Base-by-base conservation (phyloP, 2,329 filamentous ascomycete species). In the Sporothrix pseudoabietina region DNA sequence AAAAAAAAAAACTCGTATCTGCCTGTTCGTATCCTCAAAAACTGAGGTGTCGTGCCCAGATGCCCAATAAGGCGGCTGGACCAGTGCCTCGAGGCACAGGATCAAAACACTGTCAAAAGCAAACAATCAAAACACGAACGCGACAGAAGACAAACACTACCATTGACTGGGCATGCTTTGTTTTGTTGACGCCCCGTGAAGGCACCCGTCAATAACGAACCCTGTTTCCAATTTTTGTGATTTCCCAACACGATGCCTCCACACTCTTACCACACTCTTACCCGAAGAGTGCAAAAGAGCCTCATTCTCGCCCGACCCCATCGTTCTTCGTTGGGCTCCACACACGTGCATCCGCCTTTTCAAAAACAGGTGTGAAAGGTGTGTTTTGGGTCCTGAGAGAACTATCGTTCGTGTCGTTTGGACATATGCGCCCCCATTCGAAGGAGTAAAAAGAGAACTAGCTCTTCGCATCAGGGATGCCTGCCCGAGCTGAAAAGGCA, bases 221-320 rank as follows among this genome's bases (percentile, higher is more conserved):
- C 61, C n/a, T 47, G 61, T 30, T 66, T 61, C 19, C 16, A n/a
- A 8, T 39, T 41, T 26, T 44, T 63, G 19, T 10, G 32, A 10
- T 39, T 63, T 41, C n/a, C 32, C 22, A 10, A 22, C 26, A 26
- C n/a, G 22, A 30, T 55, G 52, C 22, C 16, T n/a, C n/a, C 52
- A 9, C 52, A 7, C 52, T 6, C 22, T 14, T 7, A 14, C 63
- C 22, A 12, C 41, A 16, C 65, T 5, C 30, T 19, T 32, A 44
- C 44, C 65, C 22, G 32, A 35, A 49, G n/a, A 22, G 44, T 68
- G 65, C 26, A 69, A 54, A n/a, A 69, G 68, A 70, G 68, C 68
- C 68, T 70, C 68, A 55, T 57, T 70, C 35, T 70, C 68, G 19
- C 63, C 61, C 35, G 30, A 35, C 41, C 44, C 63, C 26, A 16